Percentiles rank a stretch among this genome's conserved stretches.
Evolutionary conservation across 306 rosid species (phyloP).

Genomic region (Lupinus albus): DNA sequence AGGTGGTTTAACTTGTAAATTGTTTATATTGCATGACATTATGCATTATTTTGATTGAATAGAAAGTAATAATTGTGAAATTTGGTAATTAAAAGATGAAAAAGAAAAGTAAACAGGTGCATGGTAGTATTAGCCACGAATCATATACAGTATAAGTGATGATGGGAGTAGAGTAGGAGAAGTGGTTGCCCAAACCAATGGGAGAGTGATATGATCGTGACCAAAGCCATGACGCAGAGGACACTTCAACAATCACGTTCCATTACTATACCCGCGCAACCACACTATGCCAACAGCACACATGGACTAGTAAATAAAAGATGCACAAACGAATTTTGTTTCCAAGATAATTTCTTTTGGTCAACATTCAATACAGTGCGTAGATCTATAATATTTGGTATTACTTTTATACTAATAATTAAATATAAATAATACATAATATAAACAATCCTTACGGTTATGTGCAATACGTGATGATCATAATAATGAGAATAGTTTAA

Average conservation of each 20-base stretch:
- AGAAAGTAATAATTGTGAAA: too few species aligned
- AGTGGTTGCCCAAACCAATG: conserved; percentile 37
- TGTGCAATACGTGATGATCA: background rate
- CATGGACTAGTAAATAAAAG: background rate
- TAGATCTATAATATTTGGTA: too few species aligned
- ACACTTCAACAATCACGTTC: conserved; percentile 13
- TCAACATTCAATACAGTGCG: too few species aligned
- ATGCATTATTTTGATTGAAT: too few species aligned
- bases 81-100: too few species aligned
- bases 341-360: background rate
- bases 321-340: background rate
- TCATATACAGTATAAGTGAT: background rate
- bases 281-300: background rate
- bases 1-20: too few species aligned
- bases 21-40: too few species aligned
- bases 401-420: too few species aligned
- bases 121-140: too few species aligned
- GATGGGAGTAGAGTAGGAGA: background rate
- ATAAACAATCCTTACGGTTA: too few species aligned
- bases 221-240: conserved; percentile 40
- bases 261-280: background rate
- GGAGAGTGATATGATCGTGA: background rate
- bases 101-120: too few species aligned
- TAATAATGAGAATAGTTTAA: background rate
- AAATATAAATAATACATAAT: too few species aligned